phyloP scores from a whole-genome alignment of 2,329 filamentous ascomycete genomes.

The Curvularia eragrostidis region DNA sequence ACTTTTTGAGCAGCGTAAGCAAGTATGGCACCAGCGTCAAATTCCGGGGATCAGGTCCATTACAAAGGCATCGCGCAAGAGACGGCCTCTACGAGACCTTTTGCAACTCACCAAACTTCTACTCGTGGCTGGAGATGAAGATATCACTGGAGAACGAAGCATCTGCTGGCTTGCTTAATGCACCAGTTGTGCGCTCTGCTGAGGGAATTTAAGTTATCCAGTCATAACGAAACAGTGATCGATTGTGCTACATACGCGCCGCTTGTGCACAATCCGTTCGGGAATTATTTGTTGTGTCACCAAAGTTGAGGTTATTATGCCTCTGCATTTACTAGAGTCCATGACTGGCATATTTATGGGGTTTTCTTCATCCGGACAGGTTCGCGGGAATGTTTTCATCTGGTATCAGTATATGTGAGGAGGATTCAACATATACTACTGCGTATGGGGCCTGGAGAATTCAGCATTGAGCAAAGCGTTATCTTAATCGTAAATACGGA shows the following conservation, averaged over 20 bases:
- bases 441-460: neutral
- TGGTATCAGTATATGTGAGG: neutral
- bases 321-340: neutral
- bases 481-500: neutral
- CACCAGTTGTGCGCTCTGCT: neutral
- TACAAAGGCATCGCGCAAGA: constrained; percentile 47
- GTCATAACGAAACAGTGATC: too few relatives aligned
- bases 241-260: neutral
- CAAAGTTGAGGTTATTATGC: neutral
- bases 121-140: constrained; percentile 54
- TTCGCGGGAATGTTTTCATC: neutral
- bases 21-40: constrained; percentile 51
- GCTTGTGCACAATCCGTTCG: neutral
- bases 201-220: neutral
- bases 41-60: constrained; percentile 47
- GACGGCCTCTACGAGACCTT: constrained; percentile 50
- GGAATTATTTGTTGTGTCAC: neutral
- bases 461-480: neutral
- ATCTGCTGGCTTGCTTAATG: constrained; percentile 43
- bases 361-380: neutral
- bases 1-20: constrained; percentile 47
- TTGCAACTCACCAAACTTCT: constrained; percentile 50
- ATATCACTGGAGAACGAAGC: constrained; percentile 51
- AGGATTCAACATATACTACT: neutral
- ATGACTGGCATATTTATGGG: neutral